Base-by-base conservation (phyloP, 495 filamentous ascomycete genomes). In the Aspergillus asperescens region DNA sequence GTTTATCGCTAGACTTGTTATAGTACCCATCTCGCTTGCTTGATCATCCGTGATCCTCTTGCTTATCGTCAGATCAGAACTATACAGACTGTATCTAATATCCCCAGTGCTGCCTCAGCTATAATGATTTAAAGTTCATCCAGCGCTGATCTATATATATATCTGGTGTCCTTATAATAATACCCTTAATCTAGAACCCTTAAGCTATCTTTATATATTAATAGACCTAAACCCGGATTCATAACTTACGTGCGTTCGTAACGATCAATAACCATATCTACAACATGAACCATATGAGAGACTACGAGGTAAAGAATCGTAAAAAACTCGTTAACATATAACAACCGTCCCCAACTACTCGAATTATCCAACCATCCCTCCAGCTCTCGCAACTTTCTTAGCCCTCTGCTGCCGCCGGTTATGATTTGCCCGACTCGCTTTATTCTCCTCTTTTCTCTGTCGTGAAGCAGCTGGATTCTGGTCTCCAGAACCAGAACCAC, bases 381-480 rank as follows among this genome's bases (percentile, higher is more conserved):
- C 80, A 31, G 78, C 80, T 31, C 83, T 76, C 16, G 81, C 83
- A 76, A 92, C 87, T 74, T 93, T 93, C 66, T 74, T 86, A 45
- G 87, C 85, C 31, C 85, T 70, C 62, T 86, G 83, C 51, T 90
- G 82, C 54, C 87, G 77, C 28, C 88, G 80, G 65, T 87, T 86
- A 71, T 92, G 88, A 59, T 91, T 89, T 37, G 86, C 88, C 50
- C 83, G 74, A 15, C 81, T 81, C 9, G 83, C 78, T 65, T 90
- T 93, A 55, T 84, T 90, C 63, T 81, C 81, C 70, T 85, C 88
- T 72, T 88, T 96, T 65, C 75, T 82, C 64, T 80, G 80, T 54
- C 82, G 78, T 28, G 80, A 85, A 38, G 69, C 70, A 48, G 85
- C 78, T 1, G 80, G 84, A 7, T 71, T 75, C 54, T 78, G 77